A percentile compares a stretch with the other conserved stretches of the same genome.
Conservation (phyloP, 2,329 filamentous ascomycete species). For the Aschersonia sp. region DNA sequence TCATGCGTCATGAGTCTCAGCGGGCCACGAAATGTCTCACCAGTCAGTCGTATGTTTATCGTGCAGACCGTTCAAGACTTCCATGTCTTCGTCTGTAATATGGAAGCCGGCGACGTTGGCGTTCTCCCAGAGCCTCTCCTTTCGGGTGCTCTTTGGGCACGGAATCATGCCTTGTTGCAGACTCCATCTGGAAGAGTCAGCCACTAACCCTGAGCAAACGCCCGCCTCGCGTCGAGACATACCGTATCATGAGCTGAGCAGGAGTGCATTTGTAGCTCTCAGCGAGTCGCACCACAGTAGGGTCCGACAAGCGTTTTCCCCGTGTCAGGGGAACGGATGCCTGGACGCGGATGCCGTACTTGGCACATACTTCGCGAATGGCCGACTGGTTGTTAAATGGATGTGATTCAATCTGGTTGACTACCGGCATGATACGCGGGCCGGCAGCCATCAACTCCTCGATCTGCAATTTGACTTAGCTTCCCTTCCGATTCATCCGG, state of each 20-base stretch:
- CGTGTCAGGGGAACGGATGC: conserved; percentile 69
- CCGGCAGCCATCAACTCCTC: conserved; percentile 52
- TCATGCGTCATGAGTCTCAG: neutral
- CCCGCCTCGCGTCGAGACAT: neutral
- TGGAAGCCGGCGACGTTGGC: conserved; percentile 43
- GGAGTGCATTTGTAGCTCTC: conserved; percentile 56
- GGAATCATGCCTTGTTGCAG: conserved; percentile 61
- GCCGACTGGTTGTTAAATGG: conserved; percentile 63
- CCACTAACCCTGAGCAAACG: neutral
- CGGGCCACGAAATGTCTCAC: conserved; percentile 13
- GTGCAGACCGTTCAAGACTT: conserved; percentile 47
- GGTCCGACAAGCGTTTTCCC: conserved; percentile 54
- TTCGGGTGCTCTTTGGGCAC: conserved; percentile 55
- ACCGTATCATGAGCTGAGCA: conserved; percentile 56
- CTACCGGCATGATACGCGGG: conserved; percentile 46
- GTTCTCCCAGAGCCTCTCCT: conserved; percentile 51
- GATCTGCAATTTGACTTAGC: conserved; percentile 27
- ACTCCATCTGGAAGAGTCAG: conserved; percentile 43
- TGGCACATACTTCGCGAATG: conserved; percentile 51
- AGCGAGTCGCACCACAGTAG: conserved; percentile 43
- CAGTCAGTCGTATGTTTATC: conserved; percentile 61
- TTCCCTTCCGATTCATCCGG: neutral
- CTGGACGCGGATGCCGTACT: conserved; percentile 55
- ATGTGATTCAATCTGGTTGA: conserved; percentile 74
- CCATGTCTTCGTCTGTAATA: conserved; percentile 49